Percentiles rank a stretch among this genome's conserved stretches.
phyloP scores from a whole-genome alignment of 768 basidiomycete genomes.

The Clitopilus hobsonii region DNA sequence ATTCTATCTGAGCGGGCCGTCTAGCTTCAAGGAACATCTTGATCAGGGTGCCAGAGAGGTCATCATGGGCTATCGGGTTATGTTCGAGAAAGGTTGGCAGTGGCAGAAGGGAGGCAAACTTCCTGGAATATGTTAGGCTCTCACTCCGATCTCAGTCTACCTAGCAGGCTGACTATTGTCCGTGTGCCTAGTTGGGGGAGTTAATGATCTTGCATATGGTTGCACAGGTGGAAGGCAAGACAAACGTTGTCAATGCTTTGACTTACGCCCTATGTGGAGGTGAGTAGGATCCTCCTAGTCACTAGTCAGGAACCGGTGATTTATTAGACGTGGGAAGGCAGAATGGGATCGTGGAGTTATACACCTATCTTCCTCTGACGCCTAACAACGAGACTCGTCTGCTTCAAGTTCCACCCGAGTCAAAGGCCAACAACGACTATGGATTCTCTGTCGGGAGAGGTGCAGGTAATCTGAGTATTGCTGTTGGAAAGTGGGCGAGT shows the following conservation, averaged over 20 bases:
- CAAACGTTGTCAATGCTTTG: slow-evolving; percentile 62
- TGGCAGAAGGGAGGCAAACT: slow-evolving; percentile 77
- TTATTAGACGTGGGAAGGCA: slow-evolving; percentile 26
- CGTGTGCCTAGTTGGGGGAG: slow-evolving; percentile 44
- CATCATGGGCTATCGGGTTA: slow-evolving; percentile 60
- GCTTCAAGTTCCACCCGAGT: slow-evolving; percentile 41
- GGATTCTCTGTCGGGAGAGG: slow-evolving; percentile 67
- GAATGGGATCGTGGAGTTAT: slow-evolving; percentile 56
- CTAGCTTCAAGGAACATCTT: slow-evolving; percentile 31
- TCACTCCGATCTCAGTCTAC: background rate
- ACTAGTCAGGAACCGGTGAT: background rate
- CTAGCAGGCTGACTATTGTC: background rate
- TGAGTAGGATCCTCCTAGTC: slow-evolving; percentile 16
- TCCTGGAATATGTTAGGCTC: slow-evolving; percentile 59
- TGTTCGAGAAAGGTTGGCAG: slow-evolving; percentile 58
- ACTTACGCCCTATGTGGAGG: slow-evolving; percentile 75
- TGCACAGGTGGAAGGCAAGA: slow-evolving; percentile 68
- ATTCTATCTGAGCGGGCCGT: slow-evolving; percentile 46
- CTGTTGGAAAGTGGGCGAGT: slow-evolving; percentile 53
- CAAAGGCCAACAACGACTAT: slow-evolving; percentile 50
- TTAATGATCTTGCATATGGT: slow-evolving; percentile 51
- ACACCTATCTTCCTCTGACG: slow-evolving; percentile 62
- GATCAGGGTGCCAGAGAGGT: slow-evolving; percentile 45
- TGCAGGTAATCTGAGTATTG: slow-evolving; percentile 49
- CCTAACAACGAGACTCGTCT: slow-evolving; percentile 37